Percentiles rank a stretch among this genome's conserved stretches.
These are phyloP conservation scores for Ustilago loliicola DNA, from an alignment of 1,284 basidiomycete species.

Conservation along the genomic window DNA sequence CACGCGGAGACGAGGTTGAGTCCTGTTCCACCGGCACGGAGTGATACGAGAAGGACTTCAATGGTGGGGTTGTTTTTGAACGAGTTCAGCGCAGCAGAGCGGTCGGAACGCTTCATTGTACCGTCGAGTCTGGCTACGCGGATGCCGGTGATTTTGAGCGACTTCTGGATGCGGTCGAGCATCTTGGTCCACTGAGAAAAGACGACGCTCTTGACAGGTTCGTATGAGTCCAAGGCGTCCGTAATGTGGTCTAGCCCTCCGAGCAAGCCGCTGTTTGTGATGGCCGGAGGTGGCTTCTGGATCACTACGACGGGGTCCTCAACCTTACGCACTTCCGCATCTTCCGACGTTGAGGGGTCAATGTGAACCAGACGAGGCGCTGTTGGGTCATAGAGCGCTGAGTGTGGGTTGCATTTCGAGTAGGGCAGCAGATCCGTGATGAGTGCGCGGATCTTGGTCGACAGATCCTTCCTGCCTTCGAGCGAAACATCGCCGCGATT, in stretches of 20 bases:
- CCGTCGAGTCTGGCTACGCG: slow-evolving; percentile 61
- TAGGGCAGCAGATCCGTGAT: slow-evolving; percentile 66
- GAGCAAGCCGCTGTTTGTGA: slow-evolving; percentile 26
- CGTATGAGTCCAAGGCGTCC: slow-evolving; percentile 36
- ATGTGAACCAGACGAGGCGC: slow-evolving; percentile 64
- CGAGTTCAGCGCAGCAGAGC: slow-evolving; percentile 52
- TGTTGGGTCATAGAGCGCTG: slow-evolving; percentile 57
- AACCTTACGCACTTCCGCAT: slow-evolving; percentile 30
- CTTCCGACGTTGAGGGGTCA: slow-evolving; percentile 38
- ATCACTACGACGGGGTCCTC: slow-evolving; percentile 54
- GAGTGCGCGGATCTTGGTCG: slow-evolving; percentile 66
- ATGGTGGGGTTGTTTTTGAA: slow-evolving; percentile 60
- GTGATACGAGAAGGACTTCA: slow-evolving; percentile 66
- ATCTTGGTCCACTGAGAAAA: slow-evolving; percentile 73
- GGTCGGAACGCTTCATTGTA: slow-evolving; percentile 60
- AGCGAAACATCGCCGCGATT: slow-evolving; percentile 25
- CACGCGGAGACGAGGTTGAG: slow-evolving; percentile 78
- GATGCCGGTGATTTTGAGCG: slow-evolving; percentile 62
- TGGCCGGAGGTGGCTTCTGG: slow-evolving; percentile 33
- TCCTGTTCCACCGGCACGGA: slow-evolving; percentile 72
- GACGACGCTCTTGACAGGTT: slow-evolving; percentile 69
- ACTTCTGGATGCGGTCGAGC: slow-evolving; percentile 65
- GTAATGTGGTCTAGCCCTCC: slow-evolving; percentile 33
- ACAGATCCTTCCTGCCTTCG: slow-evolving; percentile 54
- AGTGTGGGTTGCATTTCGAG: slow-evolving; percentile 63